Evolutionary conservation across 2,329 filamentous ascomycete genomes (phyloP), one percentile per base, ranked within the genome.

Genomic region (Colletotrichum lindemuthianum): DNA sequence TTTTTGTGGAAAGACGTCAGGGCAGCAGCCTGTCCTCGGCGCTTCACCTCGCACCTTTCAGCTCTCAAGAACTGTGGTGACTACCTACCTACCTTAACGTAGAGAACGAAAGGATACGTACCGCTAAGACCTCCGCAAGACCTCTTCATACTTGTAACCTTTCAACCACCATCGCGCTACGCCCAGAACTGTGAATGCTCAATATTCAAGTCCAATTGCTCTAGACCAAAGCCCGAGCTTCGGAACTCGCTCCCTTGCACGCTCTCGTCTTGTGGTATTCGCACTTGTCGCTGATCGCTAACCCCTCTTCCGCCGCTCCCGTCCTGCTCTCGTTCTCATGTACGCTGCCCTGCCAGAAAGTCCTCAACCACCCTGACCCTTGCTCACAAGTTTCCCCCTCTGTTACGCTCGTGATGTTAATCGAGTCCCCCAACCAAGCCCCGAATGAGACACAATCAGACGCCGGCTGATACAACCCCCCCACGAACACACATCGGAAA

Each of bases 201-300:
- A n/a, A 55, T n/a, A 41, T 41, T 15, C 58, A 60, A 53, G 33
- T 44, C 41, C 54, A 40, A 54, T 33, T 34, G 49, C 58, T 53
- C 56, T 10, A n/a, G 12, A 13, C 34, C 49, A 16, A 10, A 12
- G 11, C 34, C 16, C 34, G 24, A 39, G n/a, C 16, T 44, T 12
- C 39, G 8, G 6, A 15, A 15, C 41, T 8, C 10, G 6, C 55
- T 41, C 47, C 37, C 55, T 43, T 44, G 54, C 41, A 59, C 43
- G 39, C 50, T 54, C 36, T 48, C 41, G 49, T 49, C 44, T 43
- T 24, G 9, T 60, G 43, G n/a, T 8, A n/a, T 37, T 36, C 60
- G 49, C 60, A 64, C 56, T 64, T 44, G 48, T 64, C 43, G 60
- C 36, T 44, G 48, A 60, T 55, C 49, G 57, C 13, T 36, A 48